Percentiles rank a stretch among this genome's conserved stretches.
These are phyloP conservation scores for Xylariaceae sp. DNA, from an alignment of 2,329 filamentous ascomycete genomes.

Conservation along the genomic window DNA sequence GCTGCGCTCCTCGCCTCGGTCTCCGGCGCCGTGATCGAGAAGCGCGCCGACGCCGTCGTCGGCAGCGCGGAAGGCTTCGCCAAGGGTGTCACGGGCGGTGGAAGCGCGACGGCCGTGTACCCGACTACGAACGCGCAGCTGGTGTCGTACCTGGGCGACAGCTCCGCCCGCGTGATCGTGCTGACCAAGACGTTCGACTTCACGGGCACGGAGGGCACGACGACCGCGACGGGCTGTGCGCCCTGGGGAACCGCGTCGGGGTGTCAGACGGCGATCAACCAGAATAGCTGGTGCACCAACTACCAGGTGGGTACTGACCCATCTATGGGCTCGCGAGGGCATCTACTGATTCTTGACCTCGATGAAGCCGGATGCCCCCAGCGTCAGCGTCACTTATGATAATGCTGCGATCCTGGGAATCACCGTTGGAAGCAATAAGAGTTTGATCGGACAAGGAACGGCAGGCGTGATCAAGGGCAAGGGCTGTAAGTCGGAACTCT, in stretches of 20 bases:
- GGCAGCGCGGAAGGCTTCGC: slow-evolving; percentile 35
- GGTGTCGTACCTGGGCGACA: slow-evolving; percentile 53
- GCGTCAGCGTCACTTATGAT: slow-evolving; percentile 42
- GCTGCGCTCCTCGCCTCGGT: slow-evolving; percentile 18
- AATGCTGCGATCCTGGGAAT: slow-evolving; percentile 49
- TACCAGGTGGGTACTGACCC: slow-evolving; percentile 46
- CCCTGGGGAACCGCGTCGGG: slow-evolving; percentile 49
- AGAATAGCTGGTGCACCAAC: slow-evolving; percentile 55
- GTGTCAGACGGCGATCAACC: slow-evolving; percentile 58
- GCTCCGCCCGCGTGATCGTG: slow-evolving; percentile 51
- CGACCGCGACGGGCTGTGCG: slow-evolving; percentile 50
- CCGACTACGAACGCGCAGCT: slow-evolving; percentile 52
- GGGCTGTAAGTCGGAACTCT: slow-evolving; percentile 4
- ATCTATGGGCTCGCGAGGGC: too few species aligned
- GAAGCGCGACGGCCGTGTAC: slow-evolving; percentile 47
- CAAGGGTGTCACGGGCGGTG: slow-evolving; percentile 56
- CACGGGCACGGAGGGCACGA: slow-evolving; percentile 49
- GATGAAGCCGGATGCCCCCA: slow-evolving; percentile 37
- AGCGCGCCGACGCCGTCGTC: not conserved
- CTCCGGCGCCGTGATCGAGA: slow-evolving; percentile 29
- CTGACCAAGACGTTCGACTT: slow-evolving; percentile 55
- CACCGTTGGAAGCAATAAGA: slow-evolving; percentile 53
- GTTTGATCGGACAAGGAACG: slow-evolving; percentile 47
- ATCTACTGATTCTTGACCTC: not conserved
- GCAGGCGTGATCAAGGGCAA: slow-evolving; percentile 46